phyloP scores from a whole-genome alignment of 805 yeast genomes.

The Kregervanrija fluxuum region DNA sequence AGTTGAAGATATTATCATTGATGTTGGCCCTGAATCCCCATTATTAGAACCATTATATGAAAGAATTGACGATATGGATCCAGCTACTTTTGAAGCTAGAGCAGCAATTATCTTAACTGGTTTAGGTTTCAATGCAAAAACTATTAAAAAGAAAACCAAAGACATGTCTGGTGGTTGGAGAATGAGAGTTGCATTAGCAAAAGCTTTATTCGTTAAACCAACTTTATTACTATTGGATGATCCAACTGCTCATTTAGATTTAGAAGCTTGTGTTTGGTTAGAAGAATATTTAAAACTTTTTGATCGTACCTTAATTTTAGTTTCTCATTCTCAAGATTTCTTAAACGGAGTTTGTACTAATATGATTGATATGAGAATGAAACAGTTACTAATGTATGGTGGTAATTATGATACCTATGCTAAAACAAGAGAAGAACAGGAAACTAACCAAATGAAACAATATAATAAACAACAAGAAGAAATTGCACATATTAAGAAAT shows the following conservation, averaged over 20 bases:
- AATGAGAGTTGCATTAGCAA: constrained; percentile 98
- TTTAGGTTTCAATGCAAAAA: constrained; percentile 86
- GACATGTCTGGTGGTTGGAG: constrained; percentile 99
- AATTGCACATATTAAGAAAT: constrained; percentile 95
- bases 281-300: constrained; percentile 95
- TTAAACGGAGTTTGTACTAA: constrained; percentile 96
- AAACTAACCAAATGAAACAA: constrained; percentile 97
- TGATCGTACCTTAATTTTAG: constrained; percentile 88
- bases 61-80: constrained; percentile 93
- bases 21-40: constrained; percentile 91
- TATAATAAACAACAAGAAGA: constrained; percentile 97
- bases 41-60: constrained; percentile 84
- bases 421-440: constrained; percentile 90
- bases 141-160: constrained; percentile 89
- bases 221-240: constrained; percentile 91
- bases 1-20: constrained; percentile 83
- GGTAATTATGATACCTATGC: constrained; percentile 98
- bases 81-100: constrained; percentile 90
- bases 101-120: constrained; percentile 95
- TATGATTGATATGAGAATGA: constrained; percentile 95
- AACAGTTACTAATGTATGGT: constrained; percentile 72
- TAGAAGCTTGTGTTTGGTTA: constrained; percentile 99
- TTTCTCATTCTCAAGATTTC: constrained; percentile 99
- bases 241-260: constrained; percentile 98
- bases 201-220: constrained; percentile 97